Evolutionary conservation across 176 grass and related monocot genomes (phyloP).

Genomic region (Pharus latifolius): DNA sequence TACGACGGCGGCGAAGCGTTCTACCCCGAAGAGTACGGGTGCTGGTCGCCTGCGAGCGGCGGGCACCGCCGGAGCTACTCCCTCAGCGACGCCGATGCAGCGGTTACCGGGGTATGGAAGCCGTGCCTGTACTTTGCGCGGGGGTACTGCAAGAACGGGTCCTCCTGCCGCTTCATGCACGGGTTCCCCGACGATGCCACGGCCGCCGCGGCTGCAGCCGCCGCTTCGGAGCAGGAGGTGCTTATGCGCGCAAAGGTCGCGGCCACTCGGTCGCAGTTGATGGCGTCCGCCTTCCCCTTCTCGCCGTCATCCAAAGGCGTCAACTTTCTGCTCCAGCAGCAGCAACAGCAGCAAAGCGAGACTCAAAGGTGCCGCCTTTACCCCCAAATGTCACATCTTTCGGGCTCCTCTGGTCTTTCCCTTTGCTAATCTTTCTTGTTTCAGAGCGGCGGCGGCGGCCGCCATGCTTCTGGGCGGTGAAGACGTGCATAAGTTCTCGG

Average conservation of each 20-base stretch:
- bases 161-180: conserved; percentile 42
- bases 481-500: conserved; percentile 42
- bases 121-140: conserved; percentile 44
- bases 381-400: neutral
- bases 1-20: conserved; percentile 6
- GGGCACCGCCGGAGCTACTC: conserved; percentile 27
- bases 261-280: conserved; percentile 32
- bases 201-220: conserved; percentile 6
- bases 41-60: conserved; percentile 8
- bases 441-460: conserved; percentile 34
- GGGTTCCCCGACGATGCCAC: conserved; percentile 13
- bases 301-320: conserved; percentile 31
- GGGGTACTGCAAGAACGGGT: conserved; percentile 45
- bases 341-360: conserved; percentile 37
- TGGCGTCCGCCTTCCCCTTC: conserved; percentile 60
- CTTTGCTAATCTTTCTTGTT: neutral
- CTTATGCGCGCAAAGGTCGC: conserved; percentile 39
- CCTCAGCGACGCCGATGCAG: conserved; percentile 3
- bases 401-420: neutral
- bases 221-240: conserved; percentile 34
- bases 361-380: conserved; percentile 42
- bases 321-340: conserved; percentile 45
- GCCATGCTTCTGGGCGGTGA: conserved; percentile 40
- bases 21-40: conserved; percentile 16
- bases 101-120: conserved; percentile 19